These are phyloP conservation scores for Aspergillus ochraceus DNA, from an alignment of 2,329 filamentous ascomycete genomes.

Conservation along the genomic window DNA sequence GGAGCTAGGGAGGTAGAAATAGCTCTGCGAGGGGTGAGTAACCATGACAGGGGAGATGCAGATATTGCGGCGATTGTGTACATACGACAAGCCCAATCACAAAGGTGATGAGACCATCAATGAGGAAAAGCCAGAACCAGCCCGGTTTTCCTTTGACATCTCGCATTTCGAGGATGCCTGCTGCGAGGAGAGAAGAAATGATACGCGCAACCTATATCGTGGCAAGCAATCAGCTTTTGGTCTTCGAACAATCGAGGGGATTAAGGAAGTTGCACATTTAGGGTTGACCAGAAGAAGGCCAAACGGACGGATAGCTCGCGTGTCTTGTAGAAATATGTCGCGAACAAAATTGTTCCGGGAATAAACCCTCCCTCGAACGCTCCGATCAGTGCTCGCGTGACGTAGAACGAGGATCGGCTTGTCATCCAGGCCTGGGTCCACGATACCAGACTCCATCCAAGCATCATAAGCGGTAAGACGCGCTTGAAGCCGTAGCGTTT, in stretches of 20 bases:
- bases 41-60: background rate
- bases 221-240: background rate
- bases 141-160: constrained; percentile 43
- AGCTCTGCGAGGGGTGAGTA: constrained; percentile 14
- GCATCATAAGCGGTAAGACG: constrained; percentile 48
- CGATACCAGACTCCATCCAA: constrained; percentile 47
- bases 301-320: constrained; percentile 44
- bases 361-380: constrained; percentile 39
- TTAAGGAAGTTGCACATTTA: constrained; percentile 24
- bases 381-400: constrained; percentile 42
- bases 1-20: constrained; percentile 29
- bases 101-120: constrained; percentile 47
- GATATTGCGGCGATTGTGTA: constrained; percentile 19
- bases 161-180: constrained; percentile 44
- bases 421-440: constrained; percentile 37
- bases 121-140: constrained; percentile 45
- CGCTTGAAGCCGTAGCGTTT: constrained; percentile 49
- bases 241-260: background rate
- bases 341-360: constrained; percentile 41
- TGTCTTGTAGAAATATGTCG: constrained; percentile 45
- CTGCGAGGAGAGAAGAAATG: constrained; percentile 39
- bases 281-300: constrained; percentile 45
- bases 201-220: constrained; percentile 28
- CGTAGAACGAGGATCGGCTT: constrained; percentile 36
- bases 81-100: constrained; percentile 39